Conservation (phyloP, 768 basidiomycete species). For the Nidularia sp. region DNA sequence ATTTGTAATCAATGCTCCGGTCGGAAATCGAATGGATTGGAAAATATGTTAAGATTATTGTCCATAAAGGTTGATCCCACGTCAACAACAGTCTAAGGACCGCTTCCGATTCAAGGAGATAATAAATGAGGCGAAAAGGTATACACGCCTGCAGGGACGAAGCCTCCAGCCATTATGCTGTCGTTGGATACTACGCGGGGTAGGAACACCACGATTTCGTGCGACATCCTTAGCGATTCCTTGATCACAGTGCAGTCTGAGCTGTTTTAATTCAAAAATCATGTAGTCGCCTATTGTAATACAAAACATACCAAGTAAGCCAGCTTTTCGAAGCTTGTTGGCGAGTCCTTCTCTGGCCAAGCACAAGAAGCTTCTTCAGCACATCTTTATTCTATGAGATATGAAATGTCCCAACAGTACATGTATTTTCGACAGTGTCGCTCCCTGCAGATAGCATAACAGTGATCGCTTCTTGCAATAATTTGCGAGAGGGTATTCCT, state of each 20-base stretch:
- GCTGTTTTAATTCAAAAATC: background rate
- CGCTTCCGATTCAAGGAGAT: too few relatives aligned
- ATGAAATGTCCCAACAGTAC: slow-evolving; percentile 29
- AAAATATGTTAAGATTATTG: slow-evolving; percentile 32
- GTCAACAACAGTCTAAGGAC: slow-evolving; percentile 31
- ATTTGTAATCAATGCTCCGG: slow-evolving; percentile 39
- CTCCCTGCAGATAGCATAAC: slow-evolving; percentile 35
- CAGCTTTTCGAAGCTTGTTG: slow-evolving; percentile 32
- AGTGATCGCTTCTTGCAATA: slow-evolving; percentile 26
- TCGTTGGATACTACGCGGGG: slow-evolving; percentile 31
- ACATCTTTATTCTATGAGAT: slow-evolving; percentile 25
- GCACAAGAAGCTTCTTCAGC: slow-evolving; percentile 21
- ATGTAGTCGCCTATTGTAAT: background rate
- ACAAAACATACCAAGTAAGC: slow-evolving; percentile 38
- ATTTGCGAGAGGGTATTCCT: slow-evolving; percentile 23
- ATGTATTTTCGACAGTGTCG: slow-evolving; percentile 38
- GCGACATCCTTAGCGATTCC: slow-evolving; percentile 37
- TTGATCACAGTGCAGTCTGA: slow-evolving; percentile 42
- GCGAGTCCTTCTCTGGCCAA: slow-evolving; percentile 34
- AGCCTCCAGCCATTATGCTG: slow-evolving; percentile 24
- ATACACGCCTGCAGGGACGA: slow-evolving; percentile 33
- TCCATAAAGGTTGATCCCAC: slow-evolving; percentile 36
- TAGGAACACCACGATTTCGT: slow-evolving; percentile 31
- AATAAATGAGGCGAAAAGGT: background rate
- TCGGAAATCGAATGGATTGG: slow-evolving; percentile 29